Base-by-base conservation (phyloP, 495 filamentous ascomycete species). In the Tuber borchii region DNA sequence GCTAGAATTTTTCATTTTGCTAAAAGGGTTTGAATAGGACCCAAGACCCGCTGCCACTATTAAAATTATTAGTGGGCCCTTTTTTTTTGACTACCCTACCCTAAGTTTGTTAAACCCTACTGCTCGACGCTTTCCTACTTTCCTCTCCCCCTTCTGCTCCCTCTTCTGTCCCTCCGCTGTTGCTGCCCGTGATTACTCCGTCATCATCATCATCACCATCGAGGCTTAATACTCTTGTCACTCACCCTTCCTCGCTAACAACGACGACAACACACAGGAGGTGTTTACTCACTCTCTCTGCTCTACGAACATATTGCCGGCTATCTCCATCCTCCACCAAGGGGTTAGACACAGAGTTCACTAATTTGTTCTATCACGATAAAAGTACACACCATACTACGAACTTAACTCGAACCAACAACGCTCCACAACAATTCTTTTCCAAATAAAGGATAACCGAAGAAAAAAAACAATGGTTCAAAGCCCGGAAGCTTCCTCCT, bases 401-500 rank as follows among this genome's bases (percentile, higher is more conserved):
- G 39, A 0, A 2, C 73, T 7, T 20, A 76, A 22, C 51, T 44
- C 9, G n/a, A 61, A 12, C n/a, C 22, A 44, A 37, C 20, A 20
- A 42, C 72, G 17, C 22, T 34, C 56, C 46, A 45, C 56, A 65
- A 34, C 56, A 65, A 65, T 65, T 31, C 26, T 6, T 31, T 65
- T 65, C 56, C 26, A 14, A 65, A 34, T 34, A 65, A 34, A 65
- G 12, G 34, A 61, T 61, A 26, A 46, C 14, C 45, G 45, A n/a
- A 6, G n/a, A 31, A 26, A 65, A 31, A 65, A 65, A 65, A 75
- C 65, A 31, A 79, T 79, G 77, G 76, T 78, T 44, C 77, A 78
- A 73, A 71, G 48, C 69, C 75, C 71, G 10, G 75, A 77, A 68
- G 56, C 77, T 40, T 71, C 74, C 46, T 61, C 71, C 43, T 56